These are phyloP conservation scores for Protomyces macrosporus DNA, from an alignment of 1,139 yeast species.

Conservation along the genomic window DNA sequence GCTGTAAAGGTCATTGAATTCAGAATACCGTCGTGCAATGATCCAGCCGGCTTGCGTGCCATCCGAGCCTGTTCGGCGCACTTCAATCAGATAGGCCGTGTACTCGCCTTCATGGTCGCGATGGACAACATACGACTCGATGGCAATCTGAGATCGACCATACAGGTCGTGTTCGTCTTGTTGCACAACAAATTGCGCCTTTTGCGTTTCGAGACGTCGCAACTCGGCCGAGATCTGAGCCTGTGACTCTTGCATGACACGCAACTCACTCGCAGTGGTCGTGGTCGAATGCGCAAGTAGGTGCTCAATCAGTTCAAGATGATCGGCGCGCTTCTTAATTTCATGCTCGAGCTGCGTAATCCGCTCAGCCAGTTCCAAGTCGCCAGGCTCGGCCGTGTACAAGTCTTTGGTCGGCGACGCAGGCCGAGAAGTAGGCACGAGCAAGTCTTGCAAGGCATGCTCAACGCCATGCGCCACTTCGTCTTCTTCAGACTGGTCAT, in stretches of 20 bases:
- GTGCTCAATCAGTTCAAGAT: slow-evolving; percentile 59
- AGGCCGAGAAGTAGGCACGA: background rate
- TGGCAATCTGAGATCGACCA: slow-evolving; percentile 44
- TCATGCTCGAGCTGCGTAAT: slow-evolving; percentile 54
- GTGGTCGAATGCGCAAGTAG: slow-evolving; percentile 66
- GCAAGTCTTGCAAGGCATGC: background rate
- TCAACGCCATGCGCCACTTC: background rate
- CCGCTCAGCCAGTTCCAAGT: slow-evolving; percentile 61
- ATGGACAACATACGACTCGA: background rate
- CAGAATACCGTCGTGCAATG: slow-evolving; percentile 80
- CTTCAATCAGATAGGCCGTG: slow-evolving; percentile 12
- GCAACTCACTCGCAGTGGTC: slow-evolving; percentile 61
- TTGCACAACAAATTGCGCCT: slow-evolving; percentile 68
- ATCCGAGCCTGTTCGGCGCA: slow-evolving; percentile 3
- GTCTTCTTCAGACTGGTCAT: background rate
- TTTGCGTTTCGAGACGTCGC: slow-evolving; percentile 62
- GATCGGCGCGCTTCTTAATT: slow-evolving; percentile 51
- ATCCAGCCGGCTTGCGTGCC: slow-evolving; percentile 72
- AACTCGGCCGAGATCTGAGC: slow-evolving; percentile 64
- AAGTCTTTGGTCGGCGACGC: slow-evolving; percentile 18
- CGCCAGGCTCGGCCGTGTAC: slow-evolving; percentile 62
- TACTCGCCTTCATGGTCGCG: slow-evolving; percentile 2
- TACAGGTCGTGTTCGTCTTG: slow-evolving; percentile 64
- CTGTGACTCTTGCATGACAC: slow-evolving; percentile 62
- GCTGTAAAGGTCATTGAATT: slow-evolving; percentile 66